A percentile compares a stretch with the other conserved stretches of the same genome.
These are phyloP conservation scores for Albugo candida DNA, from an alignment of 352 stramenopile species.

Conservation along the genomic window DNA sequence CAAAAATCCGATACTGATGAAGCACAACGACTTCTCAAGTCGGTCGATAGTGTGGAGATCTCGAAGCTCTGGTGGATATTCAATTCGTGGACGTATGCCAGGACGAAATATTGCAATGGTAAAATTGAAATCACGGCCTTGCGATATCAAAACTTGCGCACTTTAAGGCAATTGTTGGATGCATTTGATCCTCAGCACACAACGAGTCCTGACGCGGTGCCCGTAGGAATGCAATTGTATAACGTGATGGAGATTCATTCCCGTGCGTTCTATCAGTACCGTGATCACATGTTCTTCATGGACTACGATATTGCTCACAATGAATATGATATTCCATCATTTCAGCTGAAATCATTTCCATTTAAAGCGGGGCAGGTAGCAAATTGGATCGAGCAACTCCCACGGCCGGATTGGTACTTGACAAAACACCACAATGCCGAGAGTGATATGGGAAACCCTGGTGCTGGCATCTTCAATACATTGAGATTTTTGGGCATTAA, in stretches of 20 bases:
- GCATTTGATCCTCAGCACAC: slow-evolving; percentile 52
- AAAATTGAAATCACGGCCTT: slow-evolving; percentile 54
- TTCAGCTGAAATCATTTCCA: neutral
- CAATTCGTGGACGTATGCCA: slow-evolving; percentile 40
- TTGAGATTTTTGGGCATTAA: slow-evolving; percentile 52
- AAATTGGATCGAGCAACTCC: slow-evolving; percentile 42
- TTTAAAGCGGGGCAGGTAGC: slow-evolving; percentile 16
- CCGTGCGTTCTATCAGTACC: too few species aligned
- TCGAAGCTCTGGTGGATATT: slow-evolving; percentile 74
- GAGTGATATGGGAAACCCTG: slow-evolving; percentile 14
- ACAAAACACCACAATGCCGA: slow-evolving; percentile 34
- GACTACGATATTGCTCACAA: too few species aligned
- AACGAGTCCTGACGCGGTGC: too few species aligned
- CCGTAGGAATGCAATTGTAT: too few species aligned
- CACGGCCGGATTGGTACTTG: slow-evolving; percentile 54
- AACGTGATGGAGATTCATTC: too few species aligned
- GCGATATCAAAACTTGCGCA: slow-evolving; percentile 44
- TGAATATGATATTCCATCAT: neutral
- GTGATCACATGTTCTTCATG: too few species aligned
- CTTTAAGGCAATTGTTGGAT: slow-evolving; percentile 41
- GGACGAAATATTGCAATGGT: slow-evolving; percentile 42
- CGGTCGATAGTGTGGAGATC: slow-evolving; percentile 61
- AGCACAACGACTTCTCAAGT: slow-evolving; percentile 24
- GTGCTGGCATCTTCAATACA: slow-evolving; percentile 23
- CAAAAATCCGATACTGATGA: too few species aligned